These are phyloP conservation scores for Kwoniella botswanensis DNA, from an alignment of 768 basidiomycete genomes.

Conservation along the genomic window DNA sequence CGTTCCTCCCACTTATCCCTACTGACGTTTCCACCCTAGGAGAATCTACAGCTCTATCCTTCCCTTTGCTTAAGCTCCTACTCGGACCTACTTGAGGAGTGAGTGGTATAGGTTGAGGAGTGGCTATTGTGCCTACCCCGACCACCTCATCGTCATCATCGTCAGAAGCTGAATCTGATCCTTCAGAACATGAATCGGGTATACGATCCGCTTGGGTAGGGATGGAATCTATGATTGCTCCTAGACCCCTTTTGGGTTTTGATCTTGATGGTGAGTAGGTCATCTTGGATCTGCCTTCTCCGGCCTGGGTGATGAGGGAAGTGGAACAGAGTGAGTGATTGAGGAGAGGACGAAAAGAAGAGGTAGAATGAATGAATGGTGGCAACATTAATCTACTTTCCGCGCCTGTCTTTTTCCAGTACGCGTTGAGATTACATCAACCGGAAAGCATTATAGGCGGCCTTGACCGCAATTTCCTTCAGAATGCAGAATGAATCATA, in stretches of 20 bases:
- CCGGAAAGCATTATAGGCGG: background rate
- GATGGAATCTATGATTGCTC: slow-evolving; percentile 22
- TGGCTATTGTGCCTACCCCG: slow-evolving; percentile 5
- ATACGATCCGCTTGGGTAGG: slow-evolving; percentile 28
- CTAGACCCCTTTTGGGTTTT: slow-evolving; percentile 14
- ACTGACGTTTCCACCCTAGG: slow-evolving; percentile 23
- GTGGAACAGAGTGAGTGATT: background rate
- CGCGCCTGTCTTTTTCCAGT: slow-evolving; percentile 26
- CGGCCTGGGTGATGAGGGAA: background rate
- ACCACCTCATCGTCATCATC: slow-evolving; percentile 20
- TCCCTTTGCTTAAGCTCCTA: slow-evolving; percentile 3
- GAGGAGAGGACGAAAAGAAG: background rate
- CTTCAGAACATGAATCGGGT: slow-evolving; percentile 38
- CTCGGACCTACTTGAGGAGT: slow-evolving; percentile 12
- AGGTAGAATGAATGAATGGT: slow-evolving; percentile 1
- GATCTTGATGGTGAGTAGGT: slow-evolving; percentile 5
- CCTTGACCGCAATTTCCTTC: background rate
- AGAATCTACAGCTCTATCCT: slow-evolving; percentile 10
- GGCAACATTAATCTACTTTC: slow-evolving; percentile 21
- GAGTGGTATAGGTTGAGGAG: slow-evolving; percentile 20
- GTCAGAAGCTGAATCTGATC: slow-evolving; percentile 5
- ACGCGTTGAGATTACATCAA: slow-evolving; percentile 8
- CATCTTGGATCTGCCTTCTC: slow-evolving; percentile 2
- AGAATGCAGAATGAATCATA: slow-evolving; percentile 2
- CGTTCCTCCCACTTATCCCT: slow-evolving; percentile 33